phyloP scores from a whole-genome alignment of 257 asterid genomes.

The Linaria vulgaris region DNA sequence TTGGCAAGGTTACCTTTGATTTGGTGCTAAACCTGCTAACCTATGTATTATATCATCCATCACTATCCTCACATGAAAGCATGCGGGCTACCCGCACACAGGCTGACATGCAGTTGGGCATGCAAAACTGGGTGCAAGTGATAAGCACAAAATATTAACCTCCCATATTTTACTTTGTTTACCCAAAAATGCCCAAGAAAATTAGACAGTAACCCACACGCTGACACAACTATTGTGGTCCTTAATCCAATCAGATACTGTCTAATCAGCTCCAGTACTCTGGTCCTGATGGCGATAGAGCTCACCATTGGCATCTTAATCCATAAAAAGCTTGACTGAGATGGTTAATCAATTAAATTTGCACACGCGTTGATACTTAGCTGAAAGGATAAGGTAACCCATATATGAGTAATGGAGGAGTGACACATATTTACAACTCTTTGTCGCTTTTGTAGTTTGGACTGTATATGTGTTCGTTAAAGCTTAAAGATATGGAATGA shows the following conservation, averaged over 20 bases:
- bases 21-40: not conserved
- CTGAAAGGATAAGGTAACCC: too few species aligned
- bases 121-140: too few species aligned
- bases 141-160: slow-evolving; percentile 1
- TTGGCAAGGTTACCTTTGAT: not conserved
- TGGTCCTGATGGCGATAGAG: slow-evolving; percentile 24
- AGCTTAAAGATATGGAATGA: too few species aligned
- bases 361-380: slow-evolving; percentile 13
- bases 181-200: slow-evolving; percentile 11
- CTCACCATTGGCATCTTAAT: slow-evolving; percentile 22
- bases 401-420: too few species aligned
- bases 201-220: not conserved
- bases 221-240: slow-evolving; percentile 22
- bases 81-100: slow-evolving; percentile 17
- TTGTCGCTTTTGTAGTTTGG: too few species aligned
- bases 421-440: too few species aligned
- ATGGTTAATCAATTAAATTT: not conserved
- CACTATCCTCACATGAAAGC: slow-evolving; percentile 33
- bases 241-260: slow-evolving; percentile 18
- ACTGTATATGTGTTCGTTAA: too few species aligned
- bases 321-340: not conserved
- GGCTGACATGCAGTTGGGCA: not conserved
- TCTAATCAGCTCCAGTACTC: slow-evolving; percentile 24
- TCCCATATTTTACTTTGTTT: slow-evolving; percentile 1
- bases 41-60: slow-evolving; percentile 21